Conservation (phyloP, 2,329 filamentous ascomycete genomes). For the Cyanodermella asteris region DNA sequence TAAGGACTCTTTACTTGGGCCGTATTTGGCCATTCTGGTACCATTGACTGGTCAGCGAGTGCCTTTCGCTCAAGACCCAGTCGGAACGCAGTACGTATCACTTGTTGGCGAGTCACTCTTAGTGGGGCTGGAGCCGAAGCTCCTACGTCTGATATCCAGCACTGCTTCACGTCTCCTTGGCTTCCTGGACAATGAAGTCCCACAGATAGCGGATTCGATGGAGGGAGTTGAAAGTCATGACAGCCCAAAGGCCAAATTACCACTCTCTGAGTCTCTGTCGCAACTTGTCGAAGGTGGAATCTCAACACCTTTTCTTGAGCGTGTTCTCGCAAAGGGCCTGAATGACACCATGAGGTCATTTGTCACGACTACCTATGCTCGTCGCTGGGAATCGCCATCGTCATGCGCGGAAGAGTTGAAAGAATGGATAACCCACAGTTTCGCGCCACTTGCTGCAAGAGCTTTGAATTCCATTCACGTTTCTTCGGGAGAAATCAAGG, state of each 20-base stretch:
- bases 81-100: too few species aligned
- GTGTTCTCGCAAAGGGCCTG: constrained; percentile 36
- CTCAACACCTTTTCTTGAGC: constrained; percentile 31
- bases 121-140: too few species aligned
- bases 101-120: too few species aligned
- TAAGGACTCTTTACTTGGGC: constrained; percentile 3
- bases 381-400: constrained; percentile 31
- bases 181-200: not conserved
- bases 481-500: constrained; percentile 5
- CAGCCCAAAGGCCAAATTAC: too few species aligned
- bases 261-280: too few species aligned
- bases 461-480: constrained; percentile 20
- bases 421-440: constrained; percentile 33
- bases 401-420: constrained; percentile 27
- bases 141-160: too few species aligned
- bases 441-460: constrained; percentile 29
- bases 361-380: constrained; percentile 32
- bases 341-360: constrained; percentile 34
- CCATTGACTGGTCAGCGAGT: constrained; percentile 4
- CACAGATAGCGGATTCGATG: constrained; percentile 1
- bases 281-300: constrained; percentile 32
- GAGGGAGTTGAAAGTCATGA: constrained; percentile 14
- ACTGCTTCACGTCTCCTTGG: constrained; percentile 4
- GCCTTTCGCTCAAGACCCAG: constrained; percentile 6
- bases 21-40: constrained; percentile 5